These are phyloP conservation scores for Citrus trifoliata DNA, from an alignment of 345 rosid genomes.

Conservation along the genomic window DNA sequence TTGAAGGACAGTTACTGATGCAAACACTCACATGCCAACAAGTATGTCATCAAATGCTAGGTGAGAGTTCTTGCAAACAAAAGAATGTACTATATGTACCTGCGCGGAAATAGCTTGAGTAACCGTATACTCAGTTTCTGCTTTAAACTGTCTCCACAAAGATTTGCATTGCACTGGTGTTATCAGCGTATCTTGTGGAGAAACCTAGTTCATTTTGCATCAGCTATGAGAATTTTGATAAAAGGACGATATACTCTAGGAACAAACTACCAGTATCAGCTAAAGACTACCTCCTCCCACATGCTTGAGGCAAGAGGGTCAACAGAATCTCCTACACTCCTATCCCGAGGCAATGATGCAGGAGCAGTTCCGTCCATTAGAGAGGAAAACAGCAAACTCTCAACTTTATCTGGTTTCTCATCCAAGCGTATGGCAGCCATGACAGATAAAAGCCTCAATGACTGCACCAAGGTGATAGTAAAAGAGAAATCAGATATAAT, in stretches of 20 bases:
- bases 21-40: not conserved
- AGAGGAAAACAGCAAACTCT: slow-evolving; percentile 45
- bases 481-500: slow-evolving; percentile 22
- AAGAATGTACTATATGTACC: slow-evolving; percentile 27
- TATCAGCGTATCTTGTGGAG: slow-evolving; percentile 51
- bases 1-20: not conserved
- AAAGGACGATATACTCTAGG: not conserved
- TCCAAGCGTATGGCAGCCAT: slow-evolving; percentile 70
- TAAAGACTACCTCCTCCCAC: slow-evolving; percentile 62
- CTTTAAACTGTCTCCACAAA: slow-evolving; percentile 75
- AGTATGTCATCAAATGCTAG: not conserved
- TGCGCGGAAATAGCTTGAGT: slow-evolving; percentile 77
- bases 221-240: not conserved
- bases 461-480: slow-evolving; percentile 37
- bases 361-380: slow-evolving; percentile 49
- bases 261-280: not conserved
- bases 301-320: slow-evolving; percentile 70
- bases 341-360: slow-evolving; percentile 41
- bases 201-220: slow-evolving; percentile 31
- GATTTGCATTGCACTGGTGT: slow-evolving; percentile 81
- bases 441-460: slow-evolving; percentile 53
- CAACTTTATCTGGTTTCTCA: slow-evolving; percentile 62
- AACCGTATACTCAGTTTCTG: slow-evolving; percentile 67
- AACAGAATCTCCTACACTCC: slow-evolving; percentile 32
- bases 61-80: not conserved